phyloP scores from a whole-genome alignment of 192 early-diverging fungal genomes.

The Linderina pennispora region DNA sequence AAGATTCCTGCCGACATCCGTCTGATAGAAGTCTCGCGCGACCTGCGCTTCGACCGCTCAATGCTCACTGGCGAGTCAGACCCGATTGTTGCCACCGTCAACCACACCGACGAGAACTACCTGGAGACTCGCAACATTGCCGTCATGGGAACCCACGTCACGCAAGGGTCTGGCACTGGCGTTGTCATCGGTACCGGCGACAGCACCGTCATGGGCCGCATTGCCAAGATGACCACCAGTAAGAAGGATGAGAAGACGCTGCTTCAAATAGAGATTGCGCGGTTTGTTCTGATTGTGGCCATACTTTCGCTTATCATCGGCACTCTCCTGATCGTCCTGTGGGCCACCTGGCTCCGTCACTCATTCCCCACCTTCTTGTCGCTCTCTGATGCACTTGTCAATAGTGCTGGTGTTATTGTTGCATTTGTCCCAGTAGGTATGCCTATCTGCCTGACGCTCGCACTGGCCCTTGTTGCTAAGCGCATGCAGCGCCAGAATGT shows the following conservation, averaged over 20 bases:
- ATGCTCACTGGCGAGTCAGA: slow-evolving; percentile 74
- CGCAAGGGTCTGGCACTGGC: slow-evolving; percentile 56
- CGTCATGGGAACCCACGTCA: slow-evolving; percentile 58
- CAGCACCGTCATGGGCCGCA: too few species aligned
- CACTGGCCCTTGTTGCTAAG: slow-evolving; percentile 61
- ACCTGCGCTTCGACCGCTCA: slow-evolving; percentile 77
- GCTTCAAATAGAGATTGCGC: slow-evolving; percentile 62
- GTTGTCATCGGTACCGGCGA: slow-evolving; percentile 68
- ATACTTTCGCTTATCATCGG: slow-evolving; percentile 27
- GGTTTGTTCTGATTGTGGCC: slow-evolving; percentile 61
- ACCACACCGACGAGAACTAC: slow-evolving; percentile 58
- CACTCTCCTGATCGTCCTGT: slow-evolving; percentile 17
- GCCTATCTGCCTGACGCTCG: slow-evolving; percentile 61
- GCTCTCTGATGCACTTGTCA: slow-evolving; percentile 4
- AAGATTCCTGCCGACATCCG: slow-evolving; percentile 69
- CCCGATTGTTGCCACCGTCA: slow-evolving; percentile 50
- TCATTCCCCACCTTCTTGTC: slow-evolving; percentile 34
- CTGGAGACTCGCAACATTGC: slow-evolving; percentile 71
- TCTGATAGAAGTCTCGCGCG: slow-evolving; percentile 55
- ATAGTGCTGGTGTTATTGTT: slow-evolving; percentile 20
- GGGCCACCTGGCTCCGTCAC: slow-evolving; percentile 37
- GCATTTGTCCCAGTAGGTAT: slow-evolving; percentile 66
- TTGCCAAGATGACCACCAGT: too few species aligned
- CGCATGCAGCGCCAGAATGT: too few species aligned
- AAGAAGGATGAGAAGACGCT: slow-evolving; percentile 55